Evolutionary conservation across 768 basidiomycete genomes (phyloP).

Genomic region (Calvatia gigantea): DNA sequence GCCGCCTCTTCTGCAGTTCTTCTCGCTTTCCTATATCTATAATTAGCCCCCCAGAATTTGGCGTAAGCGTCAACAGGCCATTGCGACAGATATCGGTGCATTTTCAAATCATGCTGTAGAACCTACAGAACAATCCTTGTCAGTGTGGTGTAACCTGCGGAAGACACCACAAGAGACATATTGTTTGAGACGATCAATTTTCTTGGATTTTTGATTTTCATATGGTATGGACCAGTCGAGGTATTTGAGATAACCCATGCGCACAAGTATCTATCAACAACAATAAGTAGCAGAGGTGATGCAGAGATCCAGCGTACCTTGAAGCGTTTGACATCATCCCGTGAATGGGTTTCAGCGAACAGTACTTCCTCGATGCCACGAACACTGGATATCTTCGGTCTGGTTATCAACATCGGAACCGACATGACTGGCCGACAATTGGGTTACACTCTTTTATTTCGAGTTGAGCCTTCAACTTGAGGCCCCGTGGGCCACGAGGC

Average conservation of each 20-base stretch:
- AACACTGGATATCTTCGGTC: background rate
- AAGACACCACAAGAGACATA: background rate
- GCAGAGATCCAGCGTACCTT: background rate
- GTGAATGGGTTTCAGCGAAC: background rate
- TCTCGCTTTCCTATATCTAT: background rate
- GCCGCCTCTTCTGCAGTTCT: background rate
- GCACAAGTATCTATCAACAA: background rate
- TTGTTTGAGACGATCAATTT: background rate
- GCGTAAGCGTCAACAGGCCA: conserved; percentile 10
- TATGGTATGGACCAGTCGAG: background rate
- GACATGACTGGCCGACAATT: background rate
- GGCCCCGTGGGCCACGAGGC: background rate
- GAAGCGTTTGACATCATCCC: background rate
- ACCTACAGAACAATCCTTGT: background rate
- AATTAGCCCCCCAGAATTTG: background rate
- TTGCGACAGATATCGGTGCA: background rate
- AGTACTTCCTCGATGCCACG: background rate
- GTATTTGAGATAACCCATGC: background rate
- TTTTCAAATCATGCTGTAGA: background rate
- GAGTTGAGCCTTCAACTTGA: too few species aligned
- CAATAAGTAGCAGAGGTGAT: background rate
- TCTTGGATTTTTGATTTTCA: background rate
- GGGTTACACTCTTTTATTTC: background rate
- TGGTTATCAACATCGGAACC: background rate
- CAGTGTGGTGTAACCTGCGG: background rate